Evolutionary conservation across 345 rosid genomes (phyloP), one percentile per base, ranked within the genome.

Genomic region (Lenwebbia sp.): DNA sequence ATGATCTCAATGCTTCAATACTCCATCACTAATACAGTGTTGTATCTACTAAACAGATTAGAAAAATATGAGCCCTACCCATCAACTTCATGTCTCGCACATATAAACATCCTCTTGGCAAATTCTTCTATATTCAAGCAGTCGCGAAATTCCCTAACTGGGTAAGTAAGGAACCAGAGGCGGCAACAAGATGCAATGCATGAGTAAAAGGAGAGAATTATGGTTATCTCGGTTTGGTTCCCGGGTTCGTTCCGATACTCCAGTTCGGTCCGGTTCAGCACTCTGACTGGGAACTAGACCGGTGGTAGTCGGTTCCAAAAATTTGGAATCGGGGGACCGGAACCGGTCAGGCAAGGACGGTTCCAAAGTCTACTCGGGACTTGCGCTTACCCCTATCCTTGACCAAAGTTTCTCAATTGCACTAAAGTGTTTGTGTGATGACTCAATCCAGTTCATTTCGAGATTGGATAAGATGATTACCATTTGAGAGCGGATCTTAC

Each of bases 301-400:
- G 8, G 7, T 19, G 23, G 23, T 54, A 6, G 19, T 6, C 6
- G 23, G 6, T 54, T 54, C 22, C 19, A 54, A 53, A 53, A 5
- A 53, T 53, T 53, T 53, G 21, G 22, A 53, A 15, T 53, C 15
- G 21, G 7, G 21, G 6, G 54, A 15, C 22, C 10, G 6, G 9
- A 17, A 6, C 23, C 8, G 3, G 4, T 62, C 21, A 6, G 0
- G 40, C 14, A 62, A 1, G 37, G 19, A 13, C 1, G 30, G 0
- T 28, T 14, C 40, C 0, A 5, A 0, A 4, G 44, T 0, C 10
- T 33, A 65, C 25, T 0, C 0, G 0, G 13, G 12, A 65, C 25
- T 5, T 2, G 21, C 28, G 6, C 41, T 65, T 0, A 30, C 76
- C 3, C 10, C 1, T 33, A 33, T 33, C 25, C 13, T 65, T 33